Percentiles rank a stretch among this genome's conserved stretches.
Evolutionary conservation across 345 rosid genomes (phyloP).

Genomic region (Nasturtium officinale): DNA sequence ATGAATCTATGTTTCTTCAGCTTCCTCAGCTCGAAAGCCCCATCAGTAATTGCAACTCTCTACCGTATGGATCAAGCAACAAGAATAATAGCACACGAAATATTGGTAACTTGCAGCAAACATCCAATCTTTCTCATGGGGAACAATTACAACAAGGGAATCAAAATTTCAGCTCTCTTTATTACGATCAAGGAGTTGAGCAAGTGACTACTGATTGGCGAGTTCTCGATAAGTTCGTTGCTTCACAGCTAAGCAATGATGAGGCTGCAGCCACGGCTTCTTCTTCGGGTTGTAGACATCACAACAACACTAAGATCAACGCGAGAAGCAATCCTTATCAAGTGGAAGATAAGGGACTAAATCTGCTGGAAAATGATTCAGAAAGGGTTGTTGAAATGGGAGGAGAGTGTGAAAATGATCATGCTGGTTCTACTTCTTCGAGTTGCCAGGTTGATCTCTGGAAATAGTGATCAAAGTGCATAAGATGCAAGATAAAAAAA

Average conservation of each 20-base stretch:
- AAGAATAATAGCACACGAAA: constrained; percentile 30
- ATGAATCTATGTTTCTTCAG: constrained; percentile 61
- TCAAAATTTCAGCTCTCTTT: constrained; percentile 55
- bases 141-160: constrained; percentile 48
- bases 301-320: constrained; percentile 8
- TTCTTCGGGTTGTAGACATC: constrained; percentile 9
- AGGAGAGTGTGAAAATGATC: constrained; percentile 49
- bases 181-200: constrained; percentile 58
- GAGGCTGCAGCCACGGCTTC: constrained; percentile 44
- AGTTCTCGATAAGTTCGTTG: constrained; percentile 85
- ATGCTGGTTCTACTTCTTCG: constrained; percentile 56
- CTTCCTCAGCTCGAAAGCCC: constrained; percentile 85
- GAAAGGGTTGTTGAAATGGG: constrained; percentile 50
- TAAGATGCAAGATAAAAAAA: constrained; percentile 27
- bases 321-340: constrained; percentile 38
- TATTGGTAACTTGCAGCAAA: constrained; percentile 53
- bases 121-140: constrained; percentile 56
- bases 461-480: constrained; percentile 51
- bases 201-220: constrained; percentile 89
- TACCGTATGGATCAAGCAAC: constrained; percentile 50
- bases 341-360: constrained; percentile 47
- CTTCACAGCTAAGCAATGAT: constrained; percentile 86
- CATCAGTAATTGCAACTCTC: constrained; percentile 45
- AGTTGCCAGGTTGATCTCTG: constrained; percentile 76
- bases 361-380: constrained; percentile 42